Percentiles rank a stretch among this genome's conserved stretches.
phyloP scores from a whole-genome alignment of 495 filamentous ascomycete genomes.

The Immersiella caudata region DNA sequence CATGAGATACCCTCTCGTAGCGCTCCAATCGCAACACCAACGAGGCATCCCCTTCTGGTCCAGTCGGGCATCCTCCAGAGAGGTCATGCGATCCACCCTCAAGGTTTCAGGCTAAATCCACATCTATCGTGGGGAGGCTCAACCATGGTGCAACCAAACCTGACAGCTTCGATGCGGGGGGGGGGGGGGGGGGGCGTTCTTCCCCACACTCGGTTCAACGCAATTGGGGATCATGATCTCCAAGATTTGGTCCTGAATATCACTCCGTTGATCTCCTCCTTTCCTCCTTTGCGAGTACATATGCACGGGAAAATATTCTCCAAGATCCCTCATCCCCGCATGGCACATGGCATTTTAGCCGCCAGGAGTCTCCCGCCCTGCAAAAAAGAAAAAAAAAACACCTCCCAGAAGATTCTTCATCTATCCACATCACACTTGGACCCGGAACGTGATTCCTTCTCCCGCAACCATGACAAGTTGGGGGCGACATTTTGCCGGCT shows the following conservation, averaged over 20 bases:
- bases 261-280: too few species aligned
- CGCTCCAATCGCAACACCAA: background rate
- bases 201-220: background rate
- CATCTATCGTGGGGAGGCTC: background rate
- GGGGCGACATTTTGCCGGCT: constrained; percentile 22
- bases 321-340: too few species aligned
- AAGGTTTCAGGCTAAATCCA: background rate
- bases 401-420: too few species aligned
- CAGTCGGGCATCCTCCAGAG: background rate
- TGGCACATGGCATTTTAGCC: background rate
- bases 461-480: background rate
- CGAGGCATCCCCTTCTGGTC: background rate
- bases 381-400: too few species aligned
- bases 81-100: background rate
- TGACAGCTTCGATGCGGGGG: background rate
- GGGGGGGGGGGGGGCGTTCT: too few species aligned
- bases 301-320: too few species aligned
- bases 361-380: background rate
- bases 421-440: background rate
- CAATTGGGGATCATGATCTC: background rate
- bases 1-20: background rate
- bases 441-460: background rate
- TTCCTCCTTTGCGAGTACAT: too few species aligned
- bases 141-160: background rate
- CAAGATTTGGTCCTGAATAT: too few species aligned